Evolutionary conservation across 2,329 filamentous ascomycete genomes (phyloP).

Genomic region (Penicillium verrucosum): DNA sequence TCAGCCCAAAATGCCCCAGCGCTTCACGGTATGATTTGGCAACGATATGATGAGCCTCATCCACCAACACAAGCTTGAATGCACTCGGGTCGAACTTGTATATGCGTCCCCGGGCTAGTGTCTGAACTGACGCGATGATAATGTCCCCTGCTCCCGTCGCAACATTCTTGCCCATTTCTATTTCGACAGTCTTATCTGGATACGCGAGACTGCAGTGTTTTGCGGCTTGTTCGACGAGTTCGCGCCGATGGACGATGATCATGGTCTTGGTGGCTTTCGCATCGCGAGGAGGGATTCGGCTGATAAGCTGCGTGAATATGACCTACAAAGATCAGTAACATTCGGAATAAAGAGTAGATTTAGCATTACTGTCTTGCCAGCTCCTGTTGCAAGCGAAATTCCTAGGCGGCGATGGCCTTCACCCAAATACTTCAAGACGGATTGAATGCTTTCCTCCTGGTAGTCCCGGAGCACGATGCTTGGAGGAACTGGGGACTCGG

Average conservation of each 20-base stretch:
- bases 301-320: conserved; percentile 93
- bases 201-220: conserved; percentile 79
- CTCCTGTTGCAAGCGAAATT: conserved; percentile 80
- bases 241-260: conserved; percentile 86
- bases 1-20: conserved; percentile 74
- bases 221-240: conserved; percentile 91
- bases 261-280: conserved; percentile 69
- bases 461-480: conserved; percentile 70
- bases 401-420: conserved; percentile 75
- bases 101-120: conserved; percentile 75
- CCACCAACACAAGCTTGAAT: conserved; percentile 90
- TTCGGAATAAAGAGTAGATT: not conserved
- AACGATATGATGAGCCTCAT: conserved; percentile 96
- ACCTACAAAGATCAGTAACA: conserved; percentile 53
- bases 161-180: conserved; percentile 81
- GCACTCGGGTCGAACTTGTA: conserved; percentile 71
- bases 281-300: conserved; percentile 61
- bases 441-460: conserved; percentile 86
- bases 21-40: conserved; percentile 72
- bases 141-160: conserved; percentile 84
- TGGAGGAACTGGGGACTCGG: conserved; percentile 15
- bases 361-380: conserved; percentile 73
- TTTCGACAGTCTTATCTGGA: conserved; percentile 74
- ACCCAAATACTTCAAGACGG: conserved; percentile 67
- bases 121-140: conserved; percentile 85